Conservation (phyloP, 2,329 filamentous ascomycete genomes). For the Fusarium ramigenum region DNA sequence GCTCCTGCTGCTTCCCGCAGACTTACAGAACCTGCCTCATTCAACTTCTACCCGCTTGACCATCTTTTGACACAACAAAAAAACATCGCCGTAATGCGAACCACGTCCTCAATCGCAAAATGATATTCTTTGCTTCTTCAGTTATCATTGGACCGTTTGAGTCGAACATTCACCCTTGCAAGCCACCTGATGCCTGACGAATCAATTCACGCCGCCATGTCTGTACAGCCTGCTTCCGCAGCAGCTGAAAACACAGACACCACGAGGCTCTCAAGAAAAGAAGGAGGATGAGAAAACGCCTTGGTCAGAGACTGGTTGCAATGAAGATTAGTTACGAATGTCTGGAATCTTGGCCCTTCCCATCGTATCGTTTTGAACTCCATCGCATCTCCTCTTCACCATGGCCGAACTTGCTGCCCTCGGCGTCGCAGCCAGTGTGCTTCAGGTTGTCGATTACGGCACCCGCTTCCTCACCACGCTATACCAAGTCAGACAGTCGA, state of each 20-base stretch:
- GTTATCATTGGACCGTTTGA: neutral
- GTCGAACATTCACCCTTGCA: neutral
- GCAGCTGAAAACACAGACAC: neutral
- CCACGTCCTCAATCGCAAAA: neutral
- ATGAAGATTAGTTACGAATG: too few species aligned
- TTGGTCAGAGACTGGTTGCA: neutral
- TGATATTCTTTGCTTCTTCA: neutral
- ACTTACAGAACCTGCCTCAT: neutral
- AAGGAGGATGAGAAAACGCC: neutral
- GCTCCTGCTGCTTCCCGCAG: neutral
- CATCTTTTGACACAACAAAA: neutral
- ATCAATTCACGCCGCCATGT: neutral
- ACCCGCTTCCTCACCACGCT: slow-evolving; percentile 2
- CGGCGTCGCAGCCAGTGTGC: neutral
- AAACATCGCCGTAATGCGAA: neutral
- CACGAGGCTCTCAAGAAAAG: neutral
- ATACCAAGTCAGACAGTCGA: neutral
- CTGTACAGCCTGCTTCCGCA: neutral
- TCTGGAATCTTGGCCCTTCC: neutral
- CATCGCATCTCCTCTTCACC: neutral
- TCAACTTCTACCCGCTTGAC: neutral
- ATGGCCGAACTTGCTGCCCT: slow-evolving; percentile 14
- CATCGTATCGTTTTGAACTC: too few species aligned
- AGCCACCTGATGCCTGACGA: neutral
- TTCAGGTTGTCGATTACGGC: slow-evolving; percentile 19